Base-by-base conservation (phyloP, 371 early-diverging fungal species). In the Chytridium lagenaria region DNA sequence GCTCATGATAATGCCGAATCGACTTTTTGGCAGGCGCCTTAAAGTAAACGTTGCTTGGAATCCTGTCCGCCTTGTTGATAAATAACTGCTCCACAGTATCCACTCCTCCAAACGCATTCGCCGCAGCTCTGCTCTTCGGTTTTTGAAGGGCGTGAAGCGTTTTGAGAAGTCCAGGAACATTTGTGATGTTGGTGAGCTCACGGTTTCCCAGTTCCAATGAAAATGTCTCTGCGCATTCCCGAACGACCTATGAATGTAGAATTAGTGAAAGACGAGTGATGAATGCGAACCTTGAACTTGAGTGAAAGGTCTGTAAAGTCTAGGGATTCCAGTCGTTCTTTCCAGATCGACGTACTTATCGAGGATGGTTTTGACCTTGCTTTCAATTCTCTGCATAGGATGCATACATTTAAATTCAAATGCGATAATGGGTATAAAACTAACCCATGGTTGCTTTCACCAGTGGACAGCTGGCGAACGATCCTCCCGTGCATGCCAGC, bases 1-100 rank as follows among this genome's bases (percentile, higher is more conserved):
- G 44, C 7, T 44, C 7, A 44, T 44, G 19, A 44, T 12, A 12
- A 44, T 12, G 7, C 19, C 44, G 7, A 7, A 19, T 55, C 55
- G 10, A 55, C 26, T 55, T 55, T 19, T 55, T 16, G n/a, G n/a
- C n/a, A n/a, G n/a, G 26, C 26, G 10, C 26, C 23, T 28, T 16
- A 28, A 55, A 55, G 55, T 55, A 55, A 12, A 61, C 16, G 63
- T 61, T 61, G 33, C 33, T 3, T 19, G 63, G 63, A 15, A 61
- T 26, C 34, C 34, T 61, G 63, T 12, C 26, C 34, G 26, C 26
- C 10, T 28, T 23, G 3, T 23, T 2, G 12, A 36, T 34, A 15
- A 61, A 19, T 30, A 28, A 23, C 63, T 3, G 15, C 63, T 61
- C 63, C 26, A 61, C 63, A 26, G 30, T 36, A 36, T 61, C 63